These are phyloP conservation scores for Corinectria fuckeliana DNA, from an alignment of 2,329 filamentous ascomycete species.

Conservation along the genomic window DNA sequence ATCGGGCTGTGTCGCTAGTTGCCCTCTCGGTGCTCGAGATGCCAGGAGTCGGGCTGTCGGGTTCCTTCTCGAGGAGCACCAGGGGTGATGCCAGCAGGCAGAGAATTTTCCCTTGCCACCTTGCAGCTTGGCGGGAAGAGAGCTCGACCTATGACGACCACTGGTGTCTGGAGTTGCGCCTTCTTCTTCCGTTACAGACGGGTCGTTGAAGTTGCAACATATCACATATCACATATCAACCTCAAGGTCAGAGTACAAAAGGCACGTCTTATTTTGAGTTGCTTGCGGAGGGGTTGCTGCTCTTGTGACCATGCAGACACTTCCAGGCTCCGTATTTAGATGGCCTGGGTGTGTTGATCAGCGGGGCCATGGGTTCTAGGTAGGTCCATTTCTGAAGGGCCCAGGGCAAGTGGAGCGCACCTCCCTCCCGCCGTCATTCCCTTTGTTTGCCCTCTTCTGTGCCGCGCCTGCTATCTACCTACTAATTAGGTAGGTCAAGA, in stretches of 20 bases:
- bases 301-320: slow-evolving; percentile 1
- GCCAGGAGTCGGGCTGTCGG: no score
- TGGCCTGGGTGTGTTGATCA: background rate
- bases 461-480: background rate
- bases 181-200: background rate
- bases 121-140: background rate
- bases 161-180: background rate
- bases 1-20: background rate
- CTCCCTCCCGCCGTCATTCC: background rate
- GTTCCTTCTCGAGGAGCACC: background rate
- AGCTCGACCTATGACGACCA: slow-evolving; percentile 1
- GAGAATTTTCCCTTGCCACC: background rate
- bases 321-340: no score
- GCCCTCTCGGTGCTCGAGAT: background rate
- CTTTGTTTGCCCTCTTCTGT: no score
- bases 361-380: no score
- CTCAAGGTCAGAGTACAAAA: background rate
- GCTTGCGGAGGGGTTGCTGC: background rate
- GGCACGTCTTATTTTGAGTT: background rate
- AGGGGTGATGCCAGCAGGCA: no score
- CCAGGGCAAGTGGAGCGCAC: slow-evolving; percentile 2
- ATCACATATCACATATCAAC: background rate
- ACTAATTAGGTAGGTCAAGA: no score
- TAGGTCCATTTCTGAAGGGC: background rate
- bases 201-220: background rate